Evolutionary conservation across 2,329 filamentous ascomycete species (phyloP), one percentile per base, ranked within the genome.

Genomic region (Thermothelomyces thermophilus): DNA sequence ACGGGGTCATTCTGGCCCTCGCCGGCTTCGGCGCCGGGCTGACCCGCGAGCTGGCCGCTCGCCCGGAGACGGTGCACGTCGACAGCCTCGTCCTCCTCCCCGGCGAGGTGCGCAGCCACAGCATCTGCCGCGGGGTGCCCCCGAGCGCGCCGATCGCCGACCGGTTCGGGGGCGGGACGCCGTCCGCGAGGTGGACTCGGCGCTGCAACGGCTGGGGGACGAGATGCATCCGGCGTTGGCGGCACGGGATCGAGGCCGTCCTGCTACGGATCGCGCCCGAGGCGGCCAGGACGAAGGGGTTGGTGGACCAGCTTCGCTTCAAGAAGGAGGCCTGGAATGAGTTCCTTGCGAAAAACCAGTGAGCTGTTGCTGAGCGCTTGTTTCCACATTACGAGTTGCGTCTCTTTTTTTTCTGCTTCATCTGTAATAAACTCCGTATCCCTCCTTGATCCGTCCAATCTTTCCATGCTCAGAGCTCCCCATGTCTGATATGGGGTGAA

Each of bases 51-150:
- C 57, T 66, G 39, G 52, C 47, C n/a, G 49, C 53, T 5, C 44
- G 53, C 14, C 51, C 52, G 10, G 52, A 22, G 28, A 59, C 60
- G 10, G 46, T 37, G 22, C 60, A 61, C 17, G 56, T 68, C 22
- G 63, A 66, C 37, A 61, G 59, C 26, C 30, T 68, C 11, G 56
- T 57, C 20, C 54, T 67, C 14, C 44, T 64, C 11, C 60, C 58
- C 7, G 62, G 61, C 13, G 62, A 67, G n/a, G 61, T 66, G 40
- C 49, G 41, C 13, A 58, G 52, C 20, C 62, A 63, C 42, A 51
- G 52, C 2, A 63, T 64, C 45, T 40, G 26, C 42, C 33, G 46
- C 4, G 60, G 48, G 3, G 42, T 59, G 3, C 44, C 55, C 2
- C 41, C 26, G 1, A 36, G 51, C 5, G 49, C 59, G 9, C 60